Base-by-base conservation (phyloP, 345 rosid genomes). In the Syzygium grande region DNA sequence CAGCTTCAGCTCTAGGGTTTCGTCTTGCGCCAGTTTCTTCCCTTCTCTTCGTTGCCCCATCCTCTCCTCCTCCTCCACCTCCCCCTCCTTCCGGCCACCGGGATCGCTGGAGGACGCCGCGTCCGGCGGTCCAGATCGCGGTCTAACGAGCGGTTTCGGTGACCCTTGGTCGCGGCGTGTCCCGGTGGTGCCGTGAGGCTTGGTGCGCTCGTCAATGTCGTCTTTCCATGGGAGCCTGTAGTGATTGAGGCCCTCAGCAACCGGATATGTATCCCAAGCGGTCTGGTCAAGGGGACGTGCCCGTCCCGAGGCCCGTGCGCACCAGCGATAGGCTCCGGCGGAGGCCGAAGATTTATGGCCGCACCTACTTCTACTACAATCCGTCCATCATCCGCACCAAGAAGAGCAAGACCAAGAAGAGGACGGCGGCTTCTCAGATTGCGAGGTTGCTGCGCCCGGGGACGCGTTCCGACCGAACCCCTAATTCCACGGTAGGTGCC, bases 351-450 rank as follows among this genome's bases (percentile, higher is more conserved):
- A 53, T 88, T 54, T 94, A 88, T 88, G 92, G 93, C 88, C 96
- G 98, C 55, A 85, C 95, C 23, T 95, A 89, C 89, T 87, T 92
- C 87, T 96, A 96, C 91, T 97, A 97, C 90, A 84, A 93, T 84
- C 95, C 95, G 49, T 93, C 91, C 85, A 90, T 92, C 30, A 86
- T 92, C 29, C 98, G 93, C 25, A 55, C 91, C 86, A 94, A 94
- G 94, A 97, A 96, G 93, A 90, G 91, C 89, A 98, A 94, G 93
- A 91, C 98, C 55, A 96, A 94, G 92, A 90, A 96, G 19, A 97
- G 99, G 93, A 95, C 99, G 6, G 96, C 98, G 41, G 99, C 99
- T 85, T 96, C 99, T 25, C 95, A 93, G 90, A 96, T 98, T 87
- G 99, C 99, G 56, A 96, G 94, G 92, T 93, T 96, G 93, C 85